Evolutionary conservation across 768 basidiomycete genomes (phyloP), one percentile per base, ranked within the genome.

Genomic region (Suillus decipiens): DNA sequence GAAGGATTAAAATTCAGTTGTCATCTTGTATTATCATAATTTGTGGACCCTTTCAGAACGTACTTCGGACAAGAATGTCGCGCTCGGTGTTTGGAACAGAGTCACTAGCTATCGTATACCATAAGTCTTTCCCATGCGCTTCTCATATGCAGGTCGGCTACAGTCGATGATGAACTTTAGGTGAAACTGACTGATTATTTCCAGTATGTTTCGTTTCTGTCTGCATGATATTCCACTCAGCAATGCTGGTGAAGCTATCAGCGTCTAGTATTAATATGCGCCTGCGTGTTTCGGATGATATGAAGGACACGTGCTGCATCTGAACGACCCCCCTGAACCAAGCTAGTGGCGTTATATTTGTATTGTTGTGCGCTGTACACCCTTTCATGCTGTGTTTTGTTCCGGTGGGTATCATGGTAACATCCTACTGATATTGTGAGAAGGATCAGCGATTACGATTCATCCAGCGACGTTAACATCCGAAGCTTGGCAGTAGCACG

Each of bases 101-200:
- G 60, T 60, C 65, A 0, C 62, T 77, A 8, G 70, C 75, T 0
- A 71, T 76, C 10, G 65, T 75, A 56, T 77, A 71, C 61, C 28
- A 3, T 28, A 28, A 75, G 70, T 60, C 63, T 76, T 19, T 76
- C 76, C 5, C 72, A 73, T 48, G 74, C 69, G 15, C 64, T 74
- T 15, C 67, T 75, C 42, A 71, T 75, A 69, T 75, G 70, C 67
- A 67, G 66, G 73, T 76, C 24, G 64, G 75, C 34, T 55, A 15
- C 19, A n/a, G 7, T 24, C 14, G 12, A 55, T 55, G 6, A 24
- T 37, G 22, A 14, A 5, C 22, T 37, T 12, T 14, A 37, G 54
- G n/a, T 37, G 7, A 24, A 24, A 24, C 22, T 24, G n/a, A 55
- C 36, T 15, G 54, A 55, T 37, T 55, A 24, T 8, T 37, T 37